Percentiles rank a stretch among this genome's conserved stretches.
These are phyloP conservation scores for Moesziomyces sp. DNA, from an alignment of 1,284 basidiomycete genomes.

Conservation along the genomic window DNA sequence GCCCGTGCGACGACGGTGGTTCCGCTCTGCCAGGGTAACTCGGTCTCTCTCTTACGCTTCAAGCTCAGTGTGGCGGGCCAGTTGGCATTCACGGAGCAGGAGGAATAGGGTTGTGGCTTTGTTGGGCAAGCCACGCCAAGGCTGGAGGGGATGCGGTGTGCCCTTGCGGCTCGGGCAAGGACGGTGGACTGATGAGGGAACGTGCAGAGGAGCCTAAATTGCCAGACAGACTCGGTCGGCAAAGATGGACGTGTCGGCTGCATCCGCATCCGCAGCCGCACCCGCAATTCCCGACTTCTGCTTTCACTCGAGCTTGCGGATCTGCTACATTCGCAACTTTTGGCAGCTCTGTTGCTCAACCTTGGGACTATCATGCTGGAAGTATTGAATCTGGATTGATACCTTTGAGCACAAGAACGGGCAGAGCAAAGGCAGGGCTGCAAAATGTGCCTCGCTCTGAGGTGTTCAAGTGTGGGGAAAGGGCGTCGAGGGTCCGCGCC, in stretches of 20 bases:
- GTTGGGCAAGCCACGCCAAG: conserved; percentile 1
- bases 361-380: too few species aligned
- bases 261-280: conserved; percentile 11
- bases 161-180: background rate
- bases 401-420: too few species aligned
- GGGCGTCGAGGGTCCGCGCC: conserved; percentile 5
- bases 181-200: conserved; percentile 19
- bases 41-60: background rate
- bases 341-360: too few species aligned
- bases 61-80: background rate
- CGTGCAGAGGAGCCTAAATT: conserved; percentile 37
- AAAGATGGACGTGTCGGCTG: conserved; percentile 16
- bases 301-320: too few species aligned
- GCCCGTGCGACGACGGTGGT: background rate
- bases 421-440: too few species aligned
- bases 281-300: background rate
- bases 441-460: too few species aligned
- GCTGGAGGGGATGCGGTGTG: background rate
- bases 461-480: background rate
- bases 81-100: background rate
- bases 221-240: conserved; percentile 13
- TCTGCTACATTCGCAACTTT: too few species aligned
- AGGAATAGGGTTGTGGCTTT: background rate
- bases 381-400: too few species aligned
- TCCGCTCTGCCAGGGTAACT: background rate